A percentile compares a stretch with the other conserved stretches of the same genome.
Evolutionary conservation across 192 early-diverging fungal genomes (phyloP).

Genomic region (Lunasporangiospora selenospora): DNA sequence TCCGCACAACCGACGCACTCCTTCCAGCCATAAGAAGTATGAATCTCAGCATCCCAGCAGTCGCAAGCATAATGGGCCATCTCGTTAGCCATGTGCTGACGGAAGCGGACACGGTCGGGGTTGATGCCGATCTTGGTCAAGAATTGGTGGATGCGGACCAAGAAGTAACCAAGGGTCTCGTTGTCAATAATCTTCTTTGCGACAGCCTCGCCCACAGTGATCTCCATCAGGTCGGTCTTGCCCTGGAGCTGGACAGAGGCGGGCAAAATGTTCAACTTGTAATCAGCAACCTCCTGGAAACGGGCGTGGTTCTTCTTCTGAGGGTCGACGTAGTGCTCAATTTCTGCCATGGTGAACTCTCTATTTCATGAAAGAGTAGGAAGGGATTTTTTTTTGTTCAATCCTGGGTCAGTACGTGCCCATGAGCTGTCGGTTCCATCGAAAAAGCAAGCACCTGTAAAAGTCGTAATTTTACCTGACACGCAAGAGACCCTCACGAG

Average conservation of each 20-base stretch:
- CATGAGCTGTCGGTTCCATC: too few species aligned
- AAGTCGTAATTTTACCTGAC: constrained; percentile 90
- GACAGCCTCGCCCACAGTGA: constrained; percentile 94
- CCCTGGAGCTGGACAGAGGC: constrained; percentile 79
- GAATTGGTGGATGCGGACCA: constrained; percentile 94
- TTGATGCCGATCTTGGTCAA: constrained; percentile 91
- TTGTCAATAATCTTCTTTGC: constrained; percentile 89
- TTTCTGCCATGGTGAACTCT: constrained; percentile 99
- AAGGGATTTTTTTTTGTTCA: neutral
- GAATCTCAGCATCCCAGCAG: constrained; percentile 99
- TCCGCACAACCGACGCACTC: constrained; percentile 99
- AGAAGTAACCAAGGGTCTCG: constrained; percentile 98
- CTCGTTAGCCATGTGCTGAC: constrained; percentile 99
- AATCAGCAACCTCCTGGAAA: constrained; percentile 85
- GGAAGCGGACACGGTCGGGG: constrained; percentile 85
- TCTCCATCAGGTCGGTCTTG: constrained; percentile 68
- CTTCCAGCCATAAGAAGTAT: constrained; percentile 94
- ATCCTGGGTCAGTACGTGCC: neutral
- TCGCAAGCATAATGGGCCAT: constrained; percentile 99
- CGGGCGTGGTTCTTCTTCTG: constrained; percentile 89
- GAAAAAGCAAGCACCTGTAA: too few species aligned
- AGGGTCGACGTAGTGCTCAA: constrained; percentile 99
- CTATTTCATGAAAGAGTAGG: constrained; percentile 40
- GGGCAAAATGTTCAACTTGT: constrained; percentile 81
- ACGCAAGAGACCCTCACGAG: constrained; percentile 91